Evolutionary conservation across 176 grass and related monocot genomes (phyloP), one percentile per base, ranked within the genome.

Genomic region (Ensete ventricosum): DNA sequence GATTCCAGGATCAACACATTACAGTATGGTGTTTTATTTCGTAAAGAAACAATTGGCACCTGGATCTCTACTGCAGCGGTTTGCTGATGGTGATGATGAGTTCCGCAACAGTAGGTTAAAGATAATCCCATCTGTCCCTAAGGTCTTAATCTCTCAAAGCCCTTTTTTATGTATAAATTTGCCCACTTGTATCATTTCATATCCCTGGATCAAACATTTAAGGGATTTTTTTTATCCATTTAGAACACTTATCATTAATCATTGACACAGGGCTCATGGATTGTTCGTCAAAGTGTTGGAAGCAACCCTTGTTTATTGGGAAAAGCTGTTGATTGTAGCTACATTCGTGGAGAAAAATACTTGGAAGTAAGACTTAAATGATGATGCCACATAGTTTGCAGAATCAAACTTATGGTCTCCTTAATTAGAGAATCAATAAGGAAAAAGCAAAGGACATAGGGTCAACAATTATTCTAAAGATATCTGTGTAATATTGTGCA

Each of bases 81-180:
- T 99, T 79, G 90, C 79, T 0, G 95, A 99, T 76, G 90, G 90
- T 3, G 88, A 99, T 14, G 95, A 99, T 73, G 90, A 99, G 75
- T 94, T 99, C 20, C 86, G 90, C 29, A 99, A 99, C 65, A 94
- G 83, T 54, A 93, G 95, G 79, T 82, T 94, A 54, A 99, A 99
- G 86, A 88, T 99, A 80, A 99, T 99, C 58, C 95, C 95, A 71
- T 91, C 88, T 78, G 95, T 94, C 64, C 90, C 90, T n/a, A 93
- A 99, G 88, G 95, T 98, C 48, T 82, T 53, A 43, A 27, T 53
- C 54, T 68, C n/a, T 51, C 27, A 52, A 20, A 73, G 9, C 27
- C 26, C 8, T 20, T 54, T 54, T 76, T 50, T n/a, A 19, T 52
- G 1, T 23, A 72, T 72, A 52, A 1, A 52, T 52, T 21, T 50